phyloP scores from a whole-genome alignment of 768 basidiomycete species.

The Clavaria fumosa region DNA sequence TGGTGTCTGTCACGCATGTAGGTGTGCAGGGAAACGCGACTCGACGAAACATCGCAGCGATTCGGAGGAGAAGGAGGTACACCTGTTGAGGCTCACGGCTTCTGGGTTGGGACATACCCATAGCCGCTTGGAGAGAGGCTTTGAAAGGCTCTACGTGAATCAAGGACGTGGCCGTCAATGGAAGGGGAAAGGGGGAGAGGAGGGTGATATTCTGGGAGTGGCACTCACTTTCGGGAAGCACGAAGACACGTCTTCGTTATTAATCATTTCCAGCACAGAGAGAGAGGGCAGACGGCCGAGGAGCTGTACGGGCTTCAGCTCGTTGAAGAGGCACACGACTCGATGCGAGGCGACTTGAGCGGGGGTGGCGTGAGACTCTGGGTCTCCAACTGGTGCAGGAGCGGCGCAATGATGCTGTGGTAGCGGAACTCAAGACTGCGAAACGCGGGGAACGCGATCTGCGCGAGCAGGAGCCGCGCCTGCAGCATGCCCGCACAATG shows the following conservation, averaged over 20 bases:
- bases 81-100: constrained; percentile 52
- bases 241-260: constrained; percentile 61
- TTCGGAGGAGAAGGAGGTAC: constrained; percentile 67
- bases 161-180: too few species aligned
- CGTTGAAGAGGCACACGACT: constrained; percentile 63
- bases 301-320: constrained; percentile 51
- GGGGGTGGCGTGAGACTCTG: constrained; percentile 64
- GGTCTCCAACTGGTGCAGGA: constrained; percentile 50
- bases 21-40: constrained; percentile 42
- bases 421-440: constrained; percentile 60
- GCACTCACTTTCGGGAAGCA: constrained; percentile 53
- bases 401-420: constrained; percentile 56
- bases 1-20: constrained; percentile 29
- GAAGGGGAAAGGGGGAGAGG: constrained; percentile 7
- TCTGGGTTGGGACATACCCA: constrained; percentile 67
- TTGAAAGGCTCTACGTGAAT: constrained; percentile 54
- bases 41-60: constrained; percentile 61
- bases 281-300: constrained; percentile 51
- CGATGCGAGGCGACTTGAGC: constrained; percentile 51
- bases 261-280: constrained; percentile 54
- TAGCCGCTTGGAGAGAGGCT: constrained; percentile 31
- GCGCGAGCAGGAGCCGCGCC: constrained; percentile 48
- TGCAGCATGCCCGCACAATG: constrained; percentile 63
- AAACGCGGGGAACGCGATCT: constrained; percentile 54
- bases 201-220: background rate